Percentiles rank a stretch among this genome's conserved stretches.
phyloP scores from a whole-genome alignment of 2,329 filamentous ascomycete species.

The Fusarium neocosmosporiellum region DNA sequence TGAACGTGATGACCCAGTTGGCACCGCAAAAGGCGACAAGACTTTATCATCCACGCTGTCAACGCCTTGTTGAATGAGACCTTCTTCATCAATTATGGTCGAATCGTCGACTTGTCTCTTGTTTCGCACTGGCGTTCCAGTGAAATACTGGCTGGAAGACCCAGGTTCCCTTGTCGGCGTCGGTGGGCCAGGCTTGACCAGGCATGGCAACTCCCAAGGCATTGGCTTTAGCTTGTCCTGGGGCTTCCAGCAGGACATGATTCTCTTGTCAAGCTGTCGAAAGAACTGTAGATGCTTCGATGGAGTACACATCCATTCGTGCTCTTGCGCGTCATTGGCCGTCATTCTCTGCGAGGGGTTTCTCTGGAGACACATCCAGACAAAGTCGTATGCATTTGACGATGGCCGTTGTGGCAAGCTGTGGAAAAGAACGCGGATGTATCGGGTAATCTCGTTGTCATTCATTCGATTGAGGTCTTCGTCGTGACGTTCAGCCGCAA shows the following conservation, averaged over 20 bases:
- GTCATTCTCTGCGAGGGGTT: slow-evolving; percentile 43
- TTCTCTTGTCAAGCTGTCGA: slow-evolving; percentile 44
- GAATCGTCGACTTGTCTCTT: background rate
- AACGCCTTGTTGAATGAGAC: background rate
- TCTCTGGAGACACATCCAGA: slow-evolving; percentile 47
- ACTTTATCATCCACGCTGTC: background rate
- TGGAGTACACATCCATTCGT: slow-evolving; percentile 51
- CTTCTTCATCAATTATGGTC: background rate
- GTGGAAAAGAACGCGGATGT: slow-evolving; percentile 31
- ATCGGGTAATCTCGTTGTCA: slow-evolving; percentile 39
- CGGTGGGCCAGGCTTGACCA: slow-evolving; percentile 24
- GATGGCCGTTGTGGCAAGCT: slow-evolving; percentile 34
- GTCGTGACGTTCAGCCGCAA: slow-evolving; percentile 41
- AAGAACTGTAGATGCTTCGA: slow-evolving; percentile 48
- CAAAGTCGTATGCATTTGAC: slow-evolving; percentile 43
- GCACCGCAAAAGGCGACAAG: background rate
- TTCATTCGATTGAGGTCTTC: slow-evolving; percentile 43
- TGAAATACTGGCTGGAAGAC: slow-evolving; percentile 36
- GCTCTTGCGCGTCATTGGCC: slow-evolving; percentile 42
- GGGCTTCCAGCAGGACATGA: slow-evolving; percentile 42
- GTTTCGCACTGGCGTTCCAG: background rate
- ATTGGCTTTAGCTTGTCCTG: slow-evolving; percentile 47
- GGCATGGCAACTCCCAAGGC: slow-evolving; percentile 47
- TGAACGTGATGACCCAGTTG: background rate
- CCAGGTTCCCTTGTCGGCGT: slow-evolving; percentile 4